Evolutionary conservation across 2,329 filamentous ascomycete genomes (phyloP).

Genomic region (Sporothrix pallida): DNA sequence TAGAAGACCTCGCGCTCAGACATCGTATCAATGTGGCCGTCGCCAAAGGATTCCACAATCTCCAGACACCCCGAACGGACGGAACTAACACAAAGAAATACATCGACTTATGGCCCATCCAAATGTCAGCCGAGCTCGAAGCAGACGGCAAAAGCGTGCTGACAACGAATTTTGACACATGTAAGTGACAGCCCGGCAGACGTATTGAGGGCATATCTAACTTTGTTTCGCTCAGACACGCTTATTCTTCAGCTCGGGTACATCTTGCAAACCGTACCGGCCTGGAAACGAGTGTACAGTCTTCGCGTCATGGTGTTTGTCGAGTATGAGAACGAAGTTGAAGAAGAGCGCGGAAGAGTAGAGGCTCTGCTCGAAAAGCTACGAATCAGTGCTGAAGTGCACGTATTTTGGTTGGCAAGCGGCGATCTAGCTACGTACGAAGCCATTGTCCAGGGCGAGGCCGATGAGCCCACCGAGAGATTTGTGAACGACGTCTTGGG

Average conservation of each 20-base stretch:
- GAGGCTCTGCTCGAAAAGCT: conserved; percentile 78
- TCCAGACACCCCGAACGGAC: conserved; percentile 72
- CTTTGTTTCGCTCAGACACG: conserved; percentile 56
- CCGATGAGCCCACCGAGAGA: conserved; percentile 61
- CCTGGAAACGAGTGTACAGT: conserved; percentile 75
- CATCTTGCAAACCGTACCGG: conserved; percentile 79
- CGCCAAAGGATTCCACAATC: conserved; percentile 76
- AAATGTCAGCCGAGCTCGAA: conserved; percentile 85
- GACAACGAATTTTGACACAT: conserved; percentile 91
- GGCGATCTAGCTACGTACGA: conserved; percentile 76
- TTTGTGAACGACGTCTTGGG: conserved; percentile 70
- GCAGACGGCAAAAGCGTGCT: conserved; percentile 70
- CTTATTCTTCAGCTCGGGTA: conserved; percentile 87
- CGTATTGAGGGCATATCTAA: conserved; percentile 33
- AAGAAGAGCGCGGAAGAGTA: conserved; percentile 76
- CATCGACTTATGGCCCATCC: conserved; percentile 89
- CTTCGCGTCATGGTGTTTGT: conserved; percentile 85
- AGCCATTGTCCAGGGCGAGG: conserved; percentile 74
- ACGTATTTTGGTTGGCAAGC: conserved; percentile 81
- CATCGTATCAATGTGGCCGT: conserved; percentile 85
- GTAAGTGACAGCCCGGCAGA: conserved; percentile 54
- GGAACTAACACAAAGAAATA: conserved; percentile 73
- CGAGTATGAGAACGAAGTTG: conserved; percentile 83
- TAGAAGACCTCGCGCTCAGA: conserved; percentile 79
- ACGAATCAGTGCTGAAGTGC: conserved; percentile 77